These are phyloP conservation scores for Claviceps paspali DNA, from an alignment of 2,329 filamentous ascomycete species.

Conservation along the genomic window DNA sequence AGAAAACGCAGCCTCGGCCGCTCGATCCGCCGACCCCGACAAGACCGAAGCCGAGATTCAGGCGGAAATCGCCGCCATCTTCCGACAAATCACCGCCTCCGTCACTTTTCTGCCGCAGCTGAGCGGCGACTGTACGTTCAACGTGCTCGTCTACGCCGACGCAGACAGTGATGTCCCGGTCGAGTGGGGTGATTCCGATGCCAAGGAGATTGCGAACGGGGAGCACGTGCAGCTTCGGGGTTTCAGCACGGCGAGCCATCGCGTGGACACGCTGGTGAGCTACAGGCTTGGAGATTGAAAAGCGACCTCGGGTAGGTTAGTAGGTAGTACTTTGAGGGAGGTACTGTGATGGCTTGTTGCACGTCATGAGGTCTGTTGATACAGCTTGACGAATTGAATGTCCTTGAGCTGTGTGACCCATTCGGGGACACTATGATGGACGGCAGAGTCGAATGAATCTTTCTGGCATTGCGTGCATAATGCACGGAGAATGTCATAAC, in stretches of 20 bases:
- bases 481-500: too few relatives aligned
- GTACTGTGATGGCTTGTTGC: too few relatives aligned
- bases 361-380: too few relatives aligned
- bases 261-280: slow-evolving; percentile 89
- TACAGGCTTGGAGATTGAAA: slow-evolving; percentile 48
- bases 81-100: slow-evolving; percentile 93
- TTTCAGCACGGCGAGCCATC: slow-evolving; percentile 89
- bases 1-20: slow-evolving; percentile 43
- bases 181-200: slow-evolving; percentile 97
- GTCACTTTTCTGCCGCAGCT: slow-evolving; percentile 94
- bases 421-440: too few relatives aligned
- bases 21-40: slow-evolving; percentile 31
- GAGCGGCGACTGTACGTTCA: slow-evolving; percentile 85
- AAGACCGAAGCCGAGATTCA: slow-evolving; percentile 94
- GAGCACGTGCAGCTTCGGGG: slow-evolving; percentile 92
- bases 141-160: slow-evolving; percentile 94
- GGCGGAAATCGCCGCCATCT: slow-evolving; percentile 87
- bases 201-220: slow-evolving; percentile 86
- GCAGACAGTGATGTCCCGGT: slow-evolving; percentile 92
- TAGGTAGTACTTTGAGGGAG: too few relatives aligned
- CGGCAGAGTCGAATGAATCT: too few relatives aligned
- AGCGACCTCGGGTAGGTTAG: too few relatives aligned
- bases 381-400: too few relatives aligned
- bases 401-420: too few relatives aligned
- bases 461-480: too few relatives aligned